Evolutionary conservation across 2,329 filamentous ascomycete genomes (phyloP).

Genomic region (Alternaria novae-zelandiae): DNA sequence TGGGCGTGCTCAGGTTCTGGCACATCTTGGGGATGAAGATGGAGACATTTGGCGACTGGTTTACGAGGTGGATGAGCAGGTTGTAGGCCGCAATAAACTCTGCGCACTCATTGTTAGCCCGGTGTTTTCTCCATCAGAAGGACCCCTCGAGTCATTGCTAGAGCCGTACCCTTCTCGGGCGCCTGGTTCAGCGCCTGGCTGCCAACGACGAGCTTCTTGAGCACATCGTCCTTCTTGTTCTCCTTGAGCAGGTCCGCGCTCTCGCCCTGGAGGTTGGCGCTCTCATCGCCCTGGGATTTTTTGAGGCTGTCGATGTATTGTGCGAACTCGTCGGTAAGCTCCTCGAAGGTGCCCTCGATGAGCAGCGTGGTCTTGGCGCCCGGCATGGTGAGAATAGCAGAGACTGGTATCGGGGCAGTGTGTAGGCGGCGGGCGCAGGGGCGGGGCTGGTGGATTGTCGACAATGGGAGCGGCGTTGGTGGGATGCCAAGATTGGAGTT

Average conservation of each 20-base stretch:
- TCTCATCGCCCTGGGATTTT: slow-evolving; percentile 63
- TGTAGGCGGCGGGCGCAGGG: slow-evolving; percentile 20
- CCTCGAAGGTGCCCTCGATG: slow-evolving; percentile 91
- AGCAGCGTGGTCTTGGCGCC: slow-evolving; percentile 67
- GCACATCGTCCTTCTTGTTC: slow-evolving; percentile 78
- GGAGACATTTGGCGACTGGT: slow-evolving; percentile 83
- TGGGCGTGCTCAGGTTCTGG: slow-evolving; percentile 81
- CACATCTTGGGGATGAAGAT: slow-evolving; percentile 89
- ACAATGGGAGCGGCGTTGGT: slow-evolving; percentile 31
- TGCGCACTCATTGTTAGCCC: slow-evolving; percentile 47
- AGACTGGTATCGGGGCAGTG: slow-evolving; percentile 28
- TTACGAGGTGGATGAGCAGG: slow-evolving; percentile 89
- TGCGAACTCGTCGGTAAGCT: slow-evolving; percentile 92
- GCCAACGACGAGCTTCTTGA: slow-evolving; percentile 87
- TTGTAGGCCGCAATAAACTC: slow-evolving; percentile 97
- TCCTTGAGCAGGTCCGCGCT: slow-evolving; percentile 73
- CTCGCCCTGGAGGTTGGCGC: slow-evolving; percentile 62
- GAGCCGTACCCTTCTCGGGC: slow-evolving; percentile 76
- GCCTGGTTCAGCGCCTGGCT: slow-evolving; percentile 79
- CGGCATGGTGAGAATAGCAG: slow-evolving; percentile 57
- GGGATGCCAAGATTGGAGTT: slow-evolving; percentile 39
- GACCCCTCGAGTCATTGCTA: not conserved
- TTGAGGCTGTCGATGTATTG: slow-evolving; percentile 88
- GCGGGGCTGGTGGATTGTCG: slow-evolving; percentile 32
- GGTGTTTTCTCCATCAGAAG: slow-evolving; percentile 6